Percentiles rank a stretch among this genome's conserved stretches.
These are phyloP conservation scores for Suillus bovinus DNA, from an alignment of 768 basidiomycete species.

Conservation along the genomic window DNA sequence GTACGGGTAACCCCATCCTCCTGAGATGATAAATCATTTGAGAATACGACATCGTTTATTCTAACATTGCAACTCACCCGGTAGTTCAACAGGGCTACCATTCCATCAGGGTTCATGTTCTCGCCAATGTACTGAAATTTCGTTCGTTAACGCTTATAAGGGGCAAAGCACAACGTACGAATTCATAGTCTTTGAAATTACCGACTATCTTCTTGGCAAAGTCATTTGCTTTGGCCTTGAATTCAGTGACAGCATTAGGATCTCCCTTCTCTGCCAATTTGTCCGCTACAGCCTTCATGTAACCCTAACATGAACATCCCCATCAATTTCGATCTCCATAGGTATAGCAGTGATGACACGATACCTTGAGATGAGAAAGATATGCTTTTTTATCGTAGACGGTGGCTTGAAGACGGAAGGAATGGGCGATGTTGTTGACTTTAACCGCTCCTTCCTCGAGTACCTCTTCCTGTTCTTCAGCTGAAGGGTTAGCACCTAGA, in stretches of 20 bases:
- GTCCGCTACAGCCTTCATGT: slow-evolving; percentile 91
- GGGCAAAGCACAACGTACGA: slow-evolving; percentile 50
- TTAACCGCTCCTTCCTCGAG: slow-evolving; percentile 73
- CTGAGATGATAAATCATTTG: slow-evolving; percentile 35
- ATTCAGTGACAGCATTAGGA: slow-evolving; percentile 64
- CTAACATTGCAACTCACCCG: slow-evolving; percentile 49
- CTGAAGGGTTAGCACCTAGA: slow-evolving; percentile 88
- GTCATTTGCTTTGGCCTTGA: slow-evolving; percentile 77
- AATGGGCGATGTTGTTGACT: slow-evolving; percentile 91
- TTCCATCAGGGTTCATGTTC: slow-evolving; percentile 82
- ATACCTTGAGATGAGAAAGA: slow-evolving; percentile 76
- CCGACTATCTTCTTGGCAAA: slow-evolving; percentile 88
- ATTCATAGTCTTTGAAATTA: slow-evolving; percentile 94
- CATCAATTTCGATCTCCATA: not conserved
- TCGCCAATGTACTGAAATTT: slow-evolving; percentile 64
- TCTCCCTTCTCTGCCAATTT: slow-evolving; percentile 49
- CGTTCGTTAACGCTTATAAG: not conserved
- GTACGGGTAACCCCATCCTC: slow-evolving; percentile 82
- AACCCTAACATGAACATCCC: slow-evolving; percentile 50
- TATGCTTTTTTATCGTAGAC: slow-evolving; percentile 91
- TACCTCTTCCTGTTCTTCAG: slow-evolving; percentile 81
- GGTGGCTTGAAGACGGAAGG: slow-evolving; percentile 85
- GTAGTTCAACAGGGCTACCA: slow-evolving; percentile 95
- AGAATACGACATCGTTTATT: not conserved
- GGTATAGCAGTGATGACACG: slow-evolving; percentile 19